Percentiles rank a stretch among this genome's conserved stretches.
Evolutionary conservation across 2,329 filamentous ascomycete genomes (phyloP).

Genomic region (Verticillium nonalfalfae): DNA sequence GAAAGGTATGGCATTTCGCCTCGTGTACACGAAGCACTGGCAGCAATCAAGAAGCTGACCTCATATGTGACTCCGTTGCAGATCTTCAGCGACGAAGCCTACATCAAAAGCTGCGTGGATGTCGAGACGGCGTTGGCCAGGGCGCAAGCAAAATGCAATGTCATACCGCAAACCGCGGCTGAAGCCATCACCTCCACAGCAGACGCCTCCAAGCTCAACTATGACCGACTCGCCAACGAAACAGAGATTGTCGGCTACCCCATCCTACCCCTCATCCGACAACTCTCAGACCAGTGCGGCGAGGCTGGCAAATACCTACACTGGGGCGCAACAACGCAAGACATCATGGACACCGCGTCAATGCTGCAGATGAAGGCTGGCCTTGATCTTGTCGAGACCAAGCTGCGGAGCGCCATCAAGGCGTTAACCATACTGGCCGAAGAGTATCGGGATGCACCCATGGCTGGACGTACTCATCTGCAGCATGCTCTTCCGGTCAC

Average conservation of each 20-base stretch:
- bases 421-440: conserved; percentile 24
- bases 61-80: not conserved
- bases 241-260: conserved; percentile 51
- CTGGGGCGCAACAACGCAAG: conserved; percentile 54
- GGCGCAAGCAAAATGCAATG: conserved; percentile 37
- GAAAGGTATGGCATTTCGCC: conserved; percentile 23
- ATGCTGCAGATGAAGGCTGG: conserved; percentile 46
- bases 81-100: conserved; percentile 42
- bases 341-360: conserved; percentile 51
- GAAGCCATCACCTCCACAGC: conserved; percentile 26
- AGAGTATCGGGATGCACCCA: conserved; percentile 43
- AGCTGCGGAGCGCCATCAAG: conserved; percentile 33
- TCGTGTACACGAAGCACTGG: not conserved
- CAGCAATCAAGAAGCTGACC: too few species aligned
- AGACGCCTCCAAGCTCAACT: conserved; percentile 13
- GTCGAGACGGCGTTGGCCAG: conserved; percentile 44
- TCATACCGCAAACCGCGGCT: conserved; percentile 35
- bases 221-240: conserved; percentile 30
- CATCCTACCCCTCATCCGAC: conserved; percentile 42
- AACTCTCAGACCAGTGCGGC: conserved; percentile 30
- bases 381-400: conserved; percentile 36
- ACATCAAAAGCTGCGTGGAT: conserved; percentile 40
- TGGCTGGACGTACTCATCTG: conserved; percentile 51
- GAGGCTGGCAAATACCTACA: conserved; percentile 37
- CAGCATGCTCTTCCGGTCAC: conserved; percentile 51